A percentile compares a stretch with the other conserved stretches of the same genome.
Conservation (phyloP, 2,329 filamentous ascomycete species). For the Colletotrichum liriopes region DNA sequence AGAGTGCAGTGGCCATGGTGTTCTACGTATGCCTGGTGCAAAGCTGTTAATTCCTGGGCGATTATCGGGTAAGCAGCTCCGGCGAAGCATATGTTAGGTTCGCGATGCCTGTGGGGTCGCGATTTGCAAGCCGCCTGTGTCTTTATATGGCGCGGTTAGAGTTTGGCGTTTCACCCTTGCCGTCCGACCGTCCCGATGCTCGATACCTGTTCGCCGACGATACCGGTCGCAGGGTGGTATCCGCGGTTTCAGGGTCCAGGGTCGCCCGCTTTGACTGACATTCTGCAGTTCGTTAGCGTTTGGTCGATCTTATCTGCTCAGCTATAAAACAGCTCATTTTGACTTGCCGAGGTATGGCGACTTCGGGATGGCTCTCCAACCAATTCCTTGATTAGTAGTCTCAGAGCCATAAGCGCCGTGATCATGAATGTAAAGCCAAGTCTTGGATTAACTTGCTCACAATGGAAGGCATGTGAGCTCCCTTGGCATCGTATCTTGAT, state of each 20-base stretch:
- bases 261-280: slow-evolving; percentile 7
- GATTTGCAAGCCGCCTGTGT: background rate
- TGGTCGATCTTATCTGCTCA: background rate
- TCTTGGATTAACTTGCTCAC: background rate
- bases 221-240: slow-evolving; percentile 9
- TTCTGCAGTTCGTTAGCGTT: background rate
- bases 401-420: background rate
- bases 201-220: background rate
- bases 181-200: slow-evolving; percentile 31
- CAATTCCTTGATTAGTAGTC: background rate
- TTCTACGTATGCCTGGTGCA: too few species aligned
- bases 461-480: background rate
- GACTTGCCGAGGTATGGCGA: slow-evolving; percentile 18
- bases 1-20: slow-evolving; percentile 32
- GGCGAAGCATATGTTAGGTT: background rate
- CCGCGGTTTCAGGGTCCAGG: slow-evolving; percentile 14
- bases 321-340: background rate
- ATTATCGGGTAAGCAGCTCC: too few species aligned
- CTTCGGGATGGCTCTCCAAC: background rate
- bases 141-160: slow-evolving; percentile 13
- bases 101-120: too few species aligned
- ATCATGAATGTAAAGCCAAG: background rate
- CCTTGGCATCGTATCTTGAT: background rate
- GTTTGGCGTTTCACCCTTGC: slow-evolving; percentile 30
- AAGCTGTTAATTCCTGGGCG: too few species aligned